Evolutionary conservation across 2,329 filamentous ascomycete genomes (phyloP).

Genomic region (Aspergillus spinulosporus): DNA sequence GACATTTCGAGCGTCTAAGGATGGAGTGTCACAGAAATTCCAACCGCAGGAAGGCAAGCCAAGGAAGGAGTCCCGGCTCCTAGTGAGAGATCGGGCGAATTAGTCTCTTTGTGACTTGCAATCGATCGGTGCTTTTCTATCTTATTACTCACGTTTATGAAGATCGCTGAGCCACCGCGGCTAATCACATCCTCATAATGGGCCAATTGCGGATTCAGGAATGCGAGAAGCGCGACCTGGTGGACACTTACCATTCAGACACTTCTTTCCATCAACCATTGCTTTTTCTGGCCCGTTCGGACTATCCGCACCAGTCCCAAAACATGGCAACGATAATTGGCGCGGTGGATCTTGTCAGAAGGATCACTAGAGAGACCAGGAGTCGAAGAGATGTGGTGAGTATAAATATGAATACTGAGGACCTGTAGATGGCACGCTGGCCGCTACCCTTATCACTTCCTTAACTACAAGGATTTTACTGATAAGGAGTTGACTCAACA

Average conservation of each 20-base stretch:
- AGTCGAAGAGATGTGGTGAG: not conserved
- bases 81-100: too few species aligned
- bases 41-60: not conserved
- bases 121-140: not conserved
- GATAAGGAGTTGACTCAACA: not conserved
- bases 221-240: not conserved
- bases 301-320: not conserved
- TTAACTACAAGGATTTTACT: not conserved
- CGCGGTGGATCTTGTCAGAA: not conserved
- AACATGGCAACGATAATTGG: not conserved
- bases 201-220: not conserved
- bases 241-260: not conserved
- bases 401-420: constrained; percentile 3
- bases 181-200: not conserved
- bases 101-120: not conserved
- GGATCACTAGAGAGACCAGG: not conserved
- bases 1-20: not conserved
- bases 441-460: not conserved
- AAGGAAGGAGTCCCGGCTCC: not conserved
- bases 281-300: not conserved
- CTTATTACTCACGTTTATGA: not conserved
- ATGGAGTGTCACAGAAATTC: not conserved
- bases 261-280: not conserved
- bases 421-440: not conserved
- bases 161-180: not conserved